Conservation (phyloP, 2,329 filamentous ascomycete species). For the Calonectria naviculata region DNA sequence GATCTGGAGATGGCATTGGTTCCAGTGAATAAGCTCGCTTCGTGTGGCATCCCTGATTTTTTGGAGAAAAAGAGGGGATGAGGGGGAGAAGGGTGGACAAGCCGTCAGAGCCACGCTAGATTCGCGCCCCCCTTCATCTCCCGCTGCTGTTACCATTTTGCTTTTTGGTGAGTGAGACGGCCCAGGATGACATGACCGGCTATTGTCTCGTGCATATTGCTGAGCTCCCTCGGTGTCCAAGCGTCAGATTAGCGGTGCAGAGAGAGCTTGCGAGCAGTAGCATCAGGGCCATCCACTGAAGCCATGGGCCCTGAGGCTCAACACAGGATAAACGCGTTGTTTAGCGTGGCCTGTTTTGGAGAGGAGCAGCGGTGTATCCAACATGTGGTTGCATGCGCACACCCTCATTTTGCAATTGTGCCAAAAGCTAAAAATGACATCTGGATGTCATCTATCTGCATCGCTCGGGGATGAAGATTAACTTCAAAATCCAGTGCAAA, state of each 20-base stretch:
- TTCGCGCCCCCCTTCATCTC: not conserved
- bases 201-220: constrained; percentile 9
- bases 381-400: not conserved
- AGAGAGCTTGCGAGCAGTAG: not conserved
- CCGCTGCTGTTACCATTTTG: not conserved
- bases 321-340: not conserved
- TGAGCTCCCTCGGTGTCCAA: not conserved
- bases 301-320: constrained; percentile 4
- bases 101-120: not conserved
- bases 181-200: not conserved
- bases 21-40: constrained; percentile 27
- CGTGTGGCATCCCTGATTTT: constrained; percentile 8
- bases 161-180: not conserved
- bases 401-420: not conserved
- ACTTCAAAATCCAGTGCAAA: not conserved
- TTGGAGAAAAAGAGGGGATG: constrained; percentile 13
- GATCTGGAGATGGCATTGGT: constrained; percentile 8
- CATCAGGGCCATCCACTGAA: not conserved
- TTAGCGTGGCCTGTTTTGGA: not conserved
- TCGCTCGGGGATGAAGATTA: not conserved
- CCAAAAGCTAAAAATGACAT: constrained; percentile 4
- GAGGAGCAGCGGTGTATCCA: not conserved
- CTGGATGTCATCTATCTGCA: not conserved
- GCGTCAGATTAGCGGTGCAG: not conserved
- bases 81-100: not conserved